Conservation (phyloP, 164 flowering plant genomes). For the Litsea cubeba region DNA sequence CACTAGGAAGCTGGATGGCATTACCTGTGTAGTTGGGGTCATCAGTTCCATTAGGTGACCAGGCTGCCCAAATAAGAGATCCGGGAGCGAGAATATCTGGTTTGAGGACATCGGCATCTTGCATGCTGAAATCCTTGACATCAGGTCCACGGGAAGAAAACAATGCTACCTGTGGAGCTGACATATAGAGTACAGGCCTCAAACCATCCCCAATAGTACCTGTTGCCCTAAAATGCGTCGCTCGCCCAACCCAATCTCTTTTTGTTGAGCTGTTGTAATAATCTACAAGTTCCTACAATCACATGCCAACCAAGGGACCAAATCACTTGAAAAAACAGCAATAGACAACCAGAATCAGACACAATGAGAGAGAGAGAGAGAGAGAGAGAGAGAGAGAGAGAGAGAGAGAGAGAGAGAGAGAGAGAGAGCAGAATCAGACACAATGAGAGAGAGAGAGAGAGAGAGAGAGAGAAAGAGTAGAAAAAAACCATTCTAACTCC, state of each 20-base stretch:
- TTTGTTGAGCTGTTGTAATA: slow-evolving; percentile 76
- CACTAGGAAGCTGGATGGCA: neutral
- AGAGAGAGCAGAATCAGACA: neutral
- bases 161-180: slow-evolving; percentile 89
- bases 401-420: too few relatives aligned
- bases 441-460: neutral
- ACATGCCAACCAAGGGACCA: slow-evolving; percentile 1
- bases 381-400: too few relatives aligned
- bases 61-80: slow-evolving; percentile 94
- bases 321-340: neutral
- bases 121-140: slow-evolving; percentile 77
- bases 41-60: slow-evolving; percentile 97
- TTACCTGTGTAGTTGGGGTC: slow-evolving; percentile 76
- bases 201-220: slow-evolving; percentile 83
- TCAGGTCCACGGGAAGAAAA: slow-evolving; percentile 97
- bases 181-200: slow-evolving; percentile 71
- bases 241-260: slow-evolving; percentile 92
- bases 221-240: slow-evolving; percentile 62
- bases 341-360: neutral
- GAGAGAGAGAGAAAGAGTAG: too few relatives aligned
- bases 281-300: slow-evolving; percentile 68
- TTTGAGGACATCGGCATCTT: slow-evolving; percentile 95
- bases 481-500: too few relatives aligned
- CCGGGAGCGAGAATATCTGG: slow-evolving; percentile 98
- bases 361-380: neutral